These are phyloP conservation scores for Coemansia sp. DNA, from an alignment of 192 early-diverging fungal species.

Conservation along the genomic window DNA sequence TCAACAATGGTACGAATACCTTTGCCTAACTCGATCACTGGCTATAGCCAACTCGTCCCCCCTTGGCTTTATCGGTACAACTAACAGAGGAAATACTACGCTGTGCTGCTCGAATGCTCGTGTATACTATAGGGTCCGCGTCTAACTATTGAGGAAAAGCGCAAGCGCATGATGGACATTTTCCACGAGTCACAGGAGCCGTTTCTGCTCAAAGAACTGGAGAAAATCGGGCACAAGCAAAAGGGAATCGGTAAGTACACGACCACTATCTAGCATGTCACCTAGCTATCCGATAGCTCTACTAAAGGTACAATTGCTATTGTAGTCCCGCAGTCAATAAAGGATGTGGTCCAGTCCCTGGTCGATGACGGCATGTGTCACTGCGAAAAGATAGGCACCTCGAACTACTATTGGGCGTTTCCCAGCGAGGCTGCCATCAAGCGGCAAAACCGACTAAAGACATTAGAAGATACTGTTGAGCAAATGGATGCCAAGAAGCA, in stretches of 20 bases:
- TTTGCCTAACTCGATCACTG: not conserved
- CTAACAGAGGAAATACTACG: not conserved
- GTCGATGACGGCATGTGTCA: conserved; percentile 82
- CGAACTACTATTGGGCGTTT: conserved; percentile 94
- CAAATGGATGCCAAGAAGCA: conserved; percentile 48
- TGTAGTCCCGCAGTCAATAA: conserved; percentile 72
- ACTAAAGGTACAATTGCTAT: not conserved
- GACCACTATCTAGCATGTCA: conserved; percentile 38
- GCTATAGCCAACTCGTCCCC: not conserved
- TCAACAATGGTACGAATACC: not conserved
- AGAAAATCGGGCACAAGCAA: conserved; percentile 76
- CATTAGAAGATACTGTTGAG: conserved; percentile 56
- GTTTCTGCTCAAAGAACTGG: conserved; percentile 83
- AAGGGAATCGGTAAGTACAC: conserved; percentile 67
- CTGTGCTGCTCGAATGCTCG: not conserved
- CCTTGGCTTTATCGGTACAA: not conserved
- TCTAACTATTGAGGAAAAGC: conserved; percentile 57
- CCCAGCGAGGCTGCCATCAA: conserved; percentile 66
- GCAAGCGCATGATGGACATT: conserved; percentile 60
- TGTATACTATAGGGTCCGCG: conserved; percentile 38
- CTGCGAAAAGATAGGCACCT: conserved; percentile 85
- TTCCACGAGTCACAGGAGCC: conserved; percentile 68
- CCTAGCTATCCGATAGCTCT: not conserved
- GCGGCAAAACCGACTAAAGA: conserved; percentile 57
- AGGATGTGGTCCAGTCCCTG: conserved; percentile 80